A percentile compares a stretch with the other conserved stretches of the same genome.
Evolutionary conservation across 805 yeast species (phyloP).

Genomic region (Candida montana): DNA sequence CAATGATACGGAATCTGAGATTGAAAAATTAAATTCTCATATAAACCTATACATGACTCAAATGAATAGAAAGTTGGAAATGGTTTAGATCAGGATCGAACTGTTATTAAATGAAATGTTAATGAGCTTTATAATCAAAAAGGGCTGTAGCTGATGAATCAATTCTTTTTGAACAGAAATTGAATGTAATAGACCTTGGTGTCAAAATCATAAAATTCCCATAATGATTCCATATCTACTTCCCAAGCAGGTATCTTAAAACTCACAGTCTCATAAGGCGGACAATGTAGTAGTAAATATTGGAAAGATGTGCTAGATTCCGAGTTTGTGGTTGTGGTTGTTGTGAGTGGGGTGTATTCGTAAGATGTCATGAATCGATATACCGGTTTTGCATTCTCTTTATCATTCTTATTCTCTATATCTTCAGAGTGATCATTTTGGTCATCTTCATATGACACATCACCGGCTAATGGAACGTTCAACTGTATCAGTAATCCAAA

Average conservation of each 20-base stretch:
- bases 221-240: constrained; percentile 37
- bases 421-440: neutral
- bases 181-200: constrained; percentile 66
- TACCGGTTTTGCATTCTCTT: constrained; percentile 39
- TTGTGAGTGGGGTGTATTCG: constrained; percentile 41
- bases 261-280: constrained; percentile 82
- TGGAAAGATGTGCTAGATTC: constrained; percentile 50
- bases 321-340: constrained; percentile 40
- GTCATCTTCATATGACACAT: constrained; percentile 14
- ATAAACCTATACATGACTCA: constrained; percentile 9
- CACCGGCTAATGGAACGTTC: constrained; percentile 44
- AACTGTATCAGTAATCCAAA: constrained; percentile 65
- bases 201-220: constrained; percentile 75
- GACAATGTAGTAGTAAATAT: constrained; percentile 77
- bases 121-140: no score
- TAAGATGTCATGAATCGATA: constrained; percentile 73
- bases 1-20: constrained; percentile 30
- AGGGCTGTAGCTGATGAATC: no score
- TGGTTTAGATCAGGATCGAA: neutral
- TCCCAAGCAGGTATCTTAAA: constrained; percentile 65
- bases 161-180: constrained; percentile 8
- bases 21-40: constrained; percentile 23
- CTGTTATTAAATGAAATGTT: neutral
- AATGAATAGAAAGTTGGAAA: constrained; percentile 4
- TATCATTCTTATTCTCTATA: neutral